A percentile compares a stretch with the other conserved stretches of the same genome.
Evolutionary conservation across 108 stramenopile species (phyloP).

Genomic region (Bacterosira constricta): DNA sequence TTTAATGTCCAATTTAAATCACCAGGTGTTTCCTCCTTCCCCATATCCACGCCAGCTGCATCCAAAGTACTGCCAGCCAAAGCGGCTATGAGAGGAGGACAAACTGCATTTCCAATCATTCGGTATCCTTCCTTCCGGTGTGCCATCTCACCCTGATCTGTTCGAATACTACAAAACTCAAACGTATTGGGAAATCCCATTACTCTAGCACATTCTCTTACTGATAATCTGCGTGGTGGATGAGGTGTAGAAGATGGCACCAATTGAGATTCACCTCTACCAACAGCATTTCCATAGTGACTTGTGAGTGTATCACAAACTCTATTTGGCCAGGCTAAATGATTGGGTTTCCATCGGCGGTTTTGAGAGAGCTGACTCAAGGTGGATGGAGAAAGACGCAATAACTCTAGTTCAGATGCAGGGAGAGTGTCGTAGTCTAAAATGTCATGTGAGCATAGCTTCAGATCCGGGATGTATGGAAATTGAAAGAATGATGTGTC

Average conservation of each 20-base stretch:
- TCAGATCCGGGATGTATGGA: slow-evolving; percentile 78
- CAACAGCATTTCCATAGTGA: slow-evolving; percentile 82
- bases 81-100: slow-evolving; percentile 79
- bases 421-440: slow-evolving; percentile 65
- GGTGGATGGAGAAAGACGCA: slow-evolving; percentile 52
- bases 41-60: slow-evolving; percentile 10
- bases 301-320: slow-evolving; percentile 65
- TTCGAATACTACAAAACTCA: slow-evolving; percentile 25
- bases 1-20: slow-evolving; percentile 20
- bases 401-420: slow-evolving; percentile 48
- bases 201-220: slow-evolving; percentile 72
- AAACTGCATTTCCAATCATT: slow-evolving; percentile 82
- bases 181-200: slow-evolving; percentile 82
- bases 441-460: slow-evolving; percentile 59
- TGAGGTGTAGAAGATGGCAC: slow-evolving; percentile 62
- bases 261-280: slow-evolving; percentile 72
- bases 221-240: slow-evolving; percentile 69
- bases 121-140: slow-evolving; percentile 60
- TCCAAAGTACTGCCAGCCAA: slow-evolving; percentile 74
- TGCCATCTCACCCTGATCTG: slow-evolving; percentile 65
- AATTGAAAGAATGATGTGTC: slow-evolving; percentile 52
- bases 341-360: slow-evolving; percentile 60
- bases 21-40: neutral
- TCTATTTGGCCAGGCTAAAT: slow-evolving; percentile 73
- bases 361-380: slow-evolving; percentile 52